Percentiles rank a stretch among this genome's conserved stretches.
phyloP scores from a whole-genome alignment of 495 filamentous ascomycete species.

The Hypoxylon intermedium region DNA sequence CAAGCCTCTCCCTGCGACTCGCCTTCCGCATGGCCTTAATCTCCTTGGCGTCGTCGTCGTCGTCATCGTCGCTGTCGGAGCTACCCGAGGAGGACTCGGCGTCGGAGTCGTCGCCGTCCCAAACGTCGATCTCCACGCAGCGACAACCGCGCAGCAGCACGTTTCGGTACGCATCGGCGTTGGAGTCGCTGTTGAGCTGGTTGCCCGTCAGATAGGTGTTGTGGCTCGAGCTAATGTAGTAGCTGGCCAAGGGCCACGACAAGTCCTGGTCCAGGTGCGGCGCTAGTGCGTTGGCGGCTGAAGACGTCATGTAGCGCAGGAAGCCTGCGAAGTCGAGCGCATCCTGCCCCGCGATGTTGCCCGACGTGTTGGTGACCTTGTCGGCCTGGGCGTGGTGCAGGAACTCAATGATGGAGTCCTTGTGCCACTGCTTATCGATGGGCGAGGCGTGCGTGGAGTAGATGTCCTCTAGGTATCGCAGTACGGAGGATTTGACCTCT shows the following conservation, averaged over 20 bases:
- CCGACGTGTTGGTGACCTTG: conserved; percentile 39
- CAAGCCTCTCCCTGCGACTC: conserved; percentile 43
- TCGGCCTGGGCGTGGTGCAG: conserved; percentile 48
- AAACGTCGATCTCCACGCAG: conserved; percentile 95
- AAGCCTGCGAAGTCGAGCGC: conserved; percentile 59
- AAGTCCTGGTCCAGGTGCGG: conserved; percentile 56
- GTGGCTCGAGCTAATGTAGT: conserved; percentile 91
- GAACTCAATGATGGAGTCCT: conserved; percentile 48
- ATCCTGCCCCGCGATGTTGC: conserved; percentile 49
- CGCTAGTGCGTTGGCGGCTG: conserved; percentile 54
- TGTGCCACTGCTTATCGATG: conserved; percentile 43
- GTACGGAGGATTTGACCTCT: conserved; percentile 39
- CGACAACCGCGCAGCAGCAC: conserved; percentile 85
- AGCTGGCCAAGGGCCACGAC: conserved; percentile 76
- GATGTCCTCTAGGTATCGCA: conserved; percentile 49
- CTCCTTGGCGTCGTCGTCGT: conserved; percentile 35
- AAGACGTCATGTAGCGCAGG: conserved; percentile 66
- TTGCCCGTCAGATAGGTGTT: conserved; percentile 95
- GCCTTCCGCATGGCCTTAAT: conserved; percentile 37
- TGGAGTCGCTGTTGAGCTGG: conserved; percentile 84
- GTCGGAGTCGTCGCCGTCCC: conserved; percentile 76
- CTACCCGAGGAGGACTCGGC: conserved; percentile 42
- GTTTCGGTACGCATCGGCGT: conserved; percentile 80
- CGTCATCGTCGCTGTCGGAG: conserved; percentile 38
- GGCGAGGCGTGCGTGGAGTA: conserved; percentile 46